Evolutionary conservation across 2,329 filamentous ascomycete species (phyloP).

Genomic region (Aphanoascus verrucosus): DNA sequence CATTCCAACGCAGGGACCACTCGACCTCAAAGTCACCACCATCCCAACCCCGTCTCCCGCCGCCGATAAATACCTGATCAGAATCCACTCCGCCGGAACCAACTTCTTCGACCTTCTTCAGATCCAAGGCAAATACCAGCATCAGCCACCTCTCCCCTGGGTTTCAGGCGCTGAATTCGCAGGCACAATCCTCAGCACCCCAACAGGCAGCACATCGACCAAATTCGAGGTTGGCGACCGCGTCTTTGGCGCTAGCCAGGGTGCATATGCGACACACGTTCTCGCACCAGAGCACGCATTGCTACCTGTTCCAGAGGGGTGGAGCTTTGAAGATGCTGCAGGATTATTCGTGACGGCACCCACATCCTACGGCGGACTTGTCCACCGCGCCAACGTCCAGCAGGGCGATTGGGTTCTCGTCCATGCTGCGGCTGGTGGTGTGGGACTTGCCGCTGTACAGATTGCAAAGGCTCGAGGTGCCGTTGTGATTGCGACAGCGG

Average conservation of each 20-base stretch:
- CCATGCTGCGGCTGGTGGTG: constrained; percentile 84
- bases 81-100: constrained; percentile 73
- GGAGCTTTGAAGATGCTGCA: constrained; percentile 74
- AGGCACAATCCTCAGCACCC: constrained; percentile 60
- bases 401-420: constrained; percentile 77
- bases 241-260: constrained; percentile 80
- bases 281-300: constrained; percentile 56
- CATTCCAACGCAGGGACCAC: constrained; percentile 49
- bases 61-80: constrained; percentile 69
- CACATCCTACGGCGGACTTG: constrained; percentile 75
- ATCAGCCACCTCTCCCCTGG: constrained; percentile 83
- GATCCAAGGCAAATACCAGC: constrained; percentile 89
- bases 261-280: constrained; percentile 71
- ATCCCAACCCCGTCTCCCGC: constrained; percentile 65
- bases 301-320: constrained; percentile 64
- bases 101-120: constrained; percentile 98
- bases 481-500: constrained; percentile 85
- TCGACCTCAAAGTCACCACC: constrained; percentile 63
- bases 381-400: constrained; percentile 65
- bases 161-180: constrained; percentile 78
- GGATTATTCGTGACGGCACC: constrained; percentile 87
- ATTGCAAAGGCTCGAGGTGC: constrained; percentile 87
- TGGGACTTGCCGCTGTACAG: constrained; percentile 83
- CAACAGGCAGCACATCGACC: constrained; percentile 41
- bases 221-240: constrained; percentile 66